Conservation (phyloP, 768 basidiomycete genomes). For the Boletales sp. region DNA sequence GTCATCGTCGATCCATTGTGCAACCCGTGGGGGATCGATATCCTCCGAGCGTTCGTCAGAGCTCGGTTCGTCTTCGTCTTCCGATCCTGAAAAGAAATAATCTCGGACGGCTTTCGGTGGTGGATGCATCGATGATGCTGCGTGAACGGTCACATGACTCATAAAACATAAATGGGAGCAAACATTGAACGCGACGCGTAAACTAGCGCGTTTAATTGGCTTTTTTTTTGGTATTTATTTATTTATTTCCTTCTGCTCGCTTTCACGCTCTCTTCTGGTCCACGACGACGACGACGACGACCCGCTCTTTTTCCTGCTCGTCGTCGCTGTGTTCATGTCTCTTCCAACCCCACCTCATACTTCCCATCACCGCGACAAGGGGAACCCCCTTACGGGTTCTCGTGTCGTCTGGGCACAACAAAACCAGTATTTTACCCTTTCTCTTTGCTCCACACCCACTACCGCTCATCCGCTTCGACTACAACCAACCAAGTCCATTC, state of each 20-base stretch:
- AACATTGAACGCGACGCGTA: constrained; percentile 40
- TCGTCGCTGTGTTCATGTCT: constrained; percentile 34
- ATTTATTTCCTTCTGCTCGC: not conserved
- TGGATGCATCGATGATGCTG: not conserved
- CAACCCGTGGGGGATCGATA: constrained; percentile 44
- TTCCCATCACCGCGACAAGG: constrained; percentile 55
- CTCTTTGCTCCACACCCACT: constrained; percentile 26
- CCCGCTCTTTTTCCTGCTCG: constrained; percentile 1
- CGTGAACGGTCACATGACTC: constrained; percentile 15
- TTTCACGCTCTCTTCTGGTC: not conserved
- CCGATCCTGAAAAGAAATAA: constrained; percentile 18
- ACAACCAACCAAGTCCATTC: constrained; percentile 61
- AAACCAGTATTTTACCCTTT: constrained; percentile 45
- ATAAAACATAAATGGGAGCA: constrained; percentile 15
- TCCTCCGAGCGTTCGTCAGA: constrained; percentile 22
- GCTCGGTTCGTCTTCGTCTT: constrained; percentile 17
- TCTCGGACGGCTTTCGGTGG: constrained; percentile 14
- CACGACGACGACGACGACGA: constrained; percentile 20
- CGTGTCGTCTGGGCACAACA: constrained; percentile 53
- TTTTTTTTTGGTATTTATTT: constrained; percentile 27
- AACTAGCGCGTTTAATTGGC: constrained; percentile 37
- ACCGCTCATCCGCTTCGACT: constrained; percentile 28
- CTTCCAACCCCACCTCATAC: constrained; percentile 63
- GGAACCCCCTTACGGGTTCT: constrained; percentile 37
- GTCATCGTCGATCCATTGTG: constrained; percentile 57